Conservation (phyloP, 2,329 filamentous ascomycete genomes). For the Colletotrichum eleusines region DNA sequence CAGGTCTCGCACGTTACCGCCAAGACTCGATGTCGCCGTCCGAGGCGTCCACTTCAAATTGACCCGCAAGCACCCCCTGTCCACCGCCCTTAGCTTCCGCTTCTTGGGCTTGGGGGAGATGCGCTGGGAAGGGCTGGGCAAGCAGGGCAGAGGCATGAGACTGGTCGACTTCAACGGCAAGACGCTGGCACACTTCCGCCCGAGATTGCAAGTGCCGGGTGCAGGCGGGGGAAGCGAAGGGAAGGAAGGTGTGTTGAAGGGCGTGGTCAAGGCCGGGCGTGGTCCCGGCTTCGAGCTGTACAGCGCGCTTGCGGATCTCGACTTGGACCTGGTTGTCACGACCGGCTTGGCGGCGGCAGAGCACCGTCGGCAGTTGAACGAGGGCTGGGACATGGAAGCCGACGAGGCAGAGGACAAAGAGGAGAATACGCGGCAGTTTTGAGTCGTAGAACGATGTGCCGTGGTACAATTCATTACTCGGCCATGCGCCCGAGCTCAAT, state of each 20-base stretch:
- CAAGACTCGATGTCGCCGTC: conserved; percentile 32
- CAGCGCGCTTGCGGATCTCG: conserved; percentile 32
- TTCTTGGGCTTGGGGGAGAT: conserved; percentile 34
- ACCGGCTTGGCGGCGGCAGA: conserved; percentile 41
- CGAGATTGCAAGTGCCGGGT: conserved; percentile 12
- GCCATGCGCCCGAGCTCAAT: neutral
- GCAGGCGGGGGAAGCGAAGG: neutral
- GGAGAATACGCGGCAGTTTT: neutral
- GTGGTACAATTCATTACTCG: conserved; percentile 27
- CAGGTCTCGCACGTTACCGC: conserved; percentile 32
- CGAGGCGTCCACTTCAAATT: conserved; percentile 36
- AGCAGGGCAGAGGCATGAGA: conserved; percentile 24
- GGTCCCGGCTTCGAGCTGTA: conserved; percentile 37
- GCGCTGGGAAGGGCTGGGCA: conserved; percentile 32
- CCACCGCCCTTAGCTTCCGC: conserved; percentile 28
- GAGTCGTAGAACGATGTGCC: neutral
- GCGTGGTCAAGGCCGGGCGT: neutral
- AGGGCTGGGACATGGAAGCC: conserved; percentile 26
- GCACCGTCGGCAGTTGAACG: conserved; percentile 35
- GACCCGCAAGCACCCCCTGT: conserved; percentile 33
- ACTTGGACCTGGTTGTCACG: conserved; percentile 37
- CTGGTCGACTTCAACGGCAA: conserved; percentile 40
- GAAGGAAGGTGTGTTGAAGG: neutral
- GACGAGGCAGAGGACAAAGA: neutral
- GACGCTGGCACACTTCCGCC: conserved; percentile 26